Evolutionary conservation across 1,139 yeast species (phyloP).

Genomic region (Zygosaccharomyces sapae): DNA sequence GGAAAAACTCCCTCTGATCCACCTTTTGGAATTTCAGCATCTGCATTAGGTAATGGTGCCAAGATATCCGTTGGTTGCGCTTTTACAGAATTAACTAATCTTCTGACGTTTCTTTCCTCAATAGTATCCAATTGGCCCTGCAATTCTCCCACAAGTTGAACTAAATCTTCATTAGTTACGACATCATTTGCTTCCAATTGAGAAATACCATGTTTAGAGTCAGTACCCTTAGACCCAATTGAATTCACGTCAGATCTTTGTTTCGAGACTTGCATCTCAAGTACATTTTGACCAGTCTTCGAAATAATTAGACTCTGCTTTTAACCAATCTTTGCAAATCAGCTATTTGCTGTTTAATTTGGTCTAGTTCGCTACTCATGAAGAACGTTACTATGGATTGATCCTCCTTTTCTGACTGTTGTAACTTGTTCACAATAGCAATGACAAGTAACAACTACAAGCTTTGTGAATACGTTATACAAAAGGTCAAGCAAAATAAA

Average conservation of each 20-base stretch:
- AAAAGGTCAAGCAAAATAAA: neutral
- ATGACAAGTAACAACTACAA: too few relatives aligned
- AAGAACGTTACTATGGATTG: too few relatives aligned
- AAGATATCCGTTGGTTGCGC: slow-evolving; percentile 41
- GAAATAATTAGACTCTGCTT: slow-evolving; percentile 46
- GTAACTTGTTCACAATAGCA: too few relatives aligned
- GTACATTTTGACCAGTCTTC: slow-evolving; percentile 72
- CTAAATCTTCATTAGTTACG: slow-evolving; percentile 77
- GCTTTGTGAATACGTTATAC: neutral
- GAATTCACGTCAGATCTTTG: slow-evolving; percentile 38
- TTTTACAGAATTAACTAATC: slow-evolving; percentile 51
- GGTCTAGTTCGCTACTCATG: slow-evolving; percentile 33
- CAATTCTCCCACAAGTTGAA: slow-evolving; percentile 79
- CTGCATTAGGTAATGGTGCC: slow-evolving; percentile 60
- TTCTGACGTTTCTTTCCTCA: slow-evolving; percentile 61
- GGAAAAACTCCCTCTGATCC: slow-evolving; percentile 50
- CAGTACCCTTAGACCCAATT: slow-evolving; percentile 17
- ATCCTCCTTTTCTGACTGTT: too few relatives aligned
- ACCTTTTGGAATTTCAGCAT: slow-evolving; percentile 65
- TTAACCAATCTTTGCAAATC: slow-evolving; percentile 49
- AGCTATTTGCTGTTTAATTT: slow-evolving; percentile 44
- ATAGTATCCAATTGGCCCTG: slow-evolving; percentile 77
- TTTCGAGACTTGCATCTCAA: slow-evolving; percentile 59
- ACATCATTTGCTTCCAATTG: slow-evolving; percentile 53
- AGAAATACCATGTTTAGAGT: slow-evolving; percentile 14